Percentiles rank a stretch among this genome's conserved stretches.
phyloP scores from a whole-genome alignment of 2,329 filamentous ascomycete species.

The Fusarium subglutinans region DNA sequence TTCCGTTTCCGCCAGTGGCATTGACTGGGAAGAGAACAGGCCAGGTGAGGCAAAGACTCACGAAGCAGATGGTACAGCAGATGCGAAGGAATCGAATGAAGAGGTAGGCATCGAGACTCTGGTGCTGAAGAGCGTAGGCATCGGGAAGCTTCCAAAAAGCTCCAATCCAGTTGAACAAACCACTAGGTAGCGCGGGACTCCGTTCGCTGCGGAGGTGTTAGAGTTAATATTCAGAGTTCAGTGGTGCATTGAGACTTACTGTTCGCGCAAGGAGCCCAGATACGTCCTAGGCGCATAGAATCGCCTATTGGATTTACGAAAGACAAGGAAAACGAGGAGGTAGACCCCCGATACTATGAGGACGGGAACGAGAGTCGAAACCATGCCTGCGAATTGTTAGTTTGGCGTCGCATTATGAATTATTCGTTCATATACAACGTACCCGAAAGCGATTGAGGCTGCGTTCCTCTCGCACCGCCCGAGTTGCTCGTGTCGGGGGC shows the following conservation, averaged over 20 bases:
- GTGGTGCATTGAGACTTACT: conserved; percentile 50
- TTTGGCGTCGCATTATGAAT: background rate
- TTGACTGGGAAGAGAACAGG: conserved; percentile 87
- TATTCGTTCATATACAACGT: background rate
- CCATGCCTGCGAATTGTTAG: conserved; percentile 46
- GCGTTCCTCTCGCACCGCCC: conserved; percentile 37
- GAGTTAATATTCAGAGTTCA: background rate
- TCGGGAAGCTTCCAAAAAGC: conserved; percentile 73
- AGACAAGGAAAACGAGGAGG: conserved; percentile 60
- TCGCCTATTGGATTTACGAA: conserved; percentile 58
- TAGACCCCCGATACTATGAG: conserved; percentile 59
- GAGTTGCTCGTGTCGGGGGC: conserved; percentile 38
- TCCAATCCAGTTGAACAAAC: conserved; percentile 69
- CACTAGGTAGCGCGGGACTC: conserved; percentile 63
- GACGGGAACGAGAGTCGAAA: conserved; percentile 64
- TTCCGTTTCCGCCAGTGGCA: conserved; percentile 76
- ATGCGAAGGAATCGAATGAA: conserved; percentile 88
- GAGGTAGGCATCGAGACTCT: conserved; percentile 88
- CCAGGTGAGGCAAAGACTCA: conserved; percentile 84
- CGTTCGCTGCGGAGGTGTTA: conserved; percentile 57
- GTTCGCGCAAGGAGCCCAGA: conserved; percentile 57
- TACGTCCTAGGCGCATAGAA: conserved; percentile 67
- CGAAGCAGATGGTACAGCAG: conserved; percentile 78
- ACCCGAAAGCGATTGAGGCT: conserved; percentile 51
- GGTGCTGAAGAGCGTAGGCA: conserved; percentile 83